Percentiles rank a stretch among this genome's conserved stretches.
phyloP scores from a whole-genome alignment of 805 yeast genomes.

The Teunomyces barrocoloradensis region DNA sequence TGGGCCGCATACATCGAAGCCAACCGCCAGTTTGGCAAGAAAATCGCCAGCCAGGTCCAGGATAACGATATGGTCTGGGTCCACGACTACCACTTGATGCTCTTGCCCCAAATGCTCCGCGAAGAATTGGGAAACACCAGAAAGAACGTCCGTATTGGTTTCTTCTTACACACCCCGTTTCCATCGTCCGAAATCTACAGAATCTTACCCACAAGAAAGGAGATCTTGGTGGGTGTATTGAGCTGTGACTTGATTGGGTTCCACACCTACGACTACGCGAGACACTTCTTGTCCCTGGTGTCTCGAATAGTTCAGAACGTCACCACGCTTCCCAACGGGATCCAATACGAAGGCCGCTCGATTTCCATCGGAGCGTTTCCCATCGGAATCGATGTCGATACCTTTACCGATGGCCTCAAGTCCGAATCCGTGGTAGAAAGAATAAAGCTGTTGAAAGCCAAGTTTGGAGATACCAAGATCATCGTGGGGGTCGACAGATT shows the following conservation, averaged over 20 bases:
- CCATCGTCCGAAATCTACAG: slow-evolving; percentile 96
- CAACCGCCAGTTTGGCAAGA: slow-evolving; percentile 74
- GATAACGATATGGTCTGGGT: slow-evolving; percentile 95
- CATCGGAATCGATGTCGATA: slow-evolving; percentile 96
- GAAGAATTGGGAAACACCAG: slow-evolving; percentile 49
- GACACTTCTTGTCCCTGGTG: slow-evolving; percentile 91
- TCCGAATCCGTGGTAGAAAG: slow-evolving; percentile 62
- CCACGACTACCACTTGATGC: slow-evolving; percentile 96
- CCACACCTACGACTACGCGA: slow-evolving; percentile 98
- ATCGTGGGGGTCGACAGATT: slow-evolving; percentile 96
- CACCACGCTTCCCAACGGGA: slow-evolving; percentile 87
- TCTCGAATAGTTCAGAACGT: slow-evolving; percentile 72
- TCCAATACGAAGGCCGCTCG: slow-evolving; percentile 69
- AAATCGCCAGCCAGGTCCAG: slow-evolving; percentile 62
- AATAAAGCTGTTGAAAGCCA: slow-evolving; percentile 54
- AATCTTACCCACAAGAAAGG: slow-evolving; percentile 91
- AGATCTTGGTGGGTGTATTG: slow-evolving; percentile 85
- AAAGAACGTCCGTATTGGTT: slow-evolving; percentile 75
- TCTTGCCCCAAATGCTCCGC: slow-evolving; percentile 84
- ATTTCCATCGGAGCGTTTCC: slow-evolving; percentile 96
- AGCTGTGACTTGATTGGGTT: slow-evolving; percentile 95
- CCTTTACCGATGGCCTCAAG: slow-evolving; percentile 76
- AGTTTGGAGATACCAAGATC: slow-evolving; percentile 76
- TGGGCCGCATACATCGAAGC: slow-evolving; percentile 98
- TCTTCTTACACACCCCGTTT: slow-evolving; percentile 96